Evolutionary conservation across 805 yeast species (phyloP).

Genomic region (Lachancea meyersii): DNA sequence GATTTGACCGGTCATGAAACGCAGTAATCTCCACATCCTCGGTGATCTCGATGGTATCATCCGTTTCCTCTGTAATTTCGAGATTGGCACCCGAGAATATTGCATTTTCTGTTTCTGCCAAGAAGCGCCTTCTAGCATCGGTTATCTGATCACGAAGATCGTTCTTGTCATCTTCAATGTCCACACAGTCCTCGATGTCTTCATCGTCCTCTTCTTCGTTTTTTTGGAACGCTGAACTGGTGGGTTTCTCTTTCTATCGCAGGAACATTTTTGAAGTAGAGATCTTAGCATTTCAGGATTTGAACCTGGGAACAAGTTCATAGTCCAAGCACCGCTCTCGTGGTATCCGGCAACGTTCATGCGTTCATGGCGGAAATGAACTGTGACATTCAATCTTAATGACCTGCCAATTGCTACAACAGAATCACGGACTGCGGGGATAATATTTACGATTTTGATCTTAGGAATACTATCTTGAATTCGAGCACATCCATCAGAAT

Average conservation of each 20-base stretch:
- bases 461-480: conserved; percentile 1
- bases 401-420: conserved; percentile 7
- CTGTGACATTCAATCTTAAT: conserved; percentile 10
- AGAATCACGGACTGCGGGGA: conserved; percentile 7
- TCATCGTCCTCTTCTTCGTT: conserved; percentile 1
- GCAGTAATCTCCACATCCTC: neutral
- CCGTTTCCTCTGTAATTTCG: neutral
- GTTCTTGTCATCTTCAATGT: neutral
- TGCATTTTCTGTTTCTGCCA: no score
- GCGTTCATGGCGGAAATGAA: conserved; percentile 3
- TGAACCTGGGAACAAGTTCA: conserved; percentile 8
- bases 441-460: conserved; percentile 4
- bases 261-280: conserved; percentile 9
- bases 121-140: no score
- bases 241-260: conserved; percentile 11
- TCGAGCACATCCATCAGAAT: conserved; percentile 9
- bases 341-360: neutral
- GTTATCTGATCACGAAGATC: neutral
- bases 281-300: conserved; percentile 7
- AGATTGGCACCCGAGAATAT: neutral
- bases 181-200: neutral
- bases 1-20: neutral
- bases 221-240: neutral
- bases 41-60: neutral
- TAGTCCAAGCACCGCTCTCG: conserved; percentile 10